phyloP scores from a whole-genome alignment of 139 green algal species.

The Pleodorina starrii region DNA sequence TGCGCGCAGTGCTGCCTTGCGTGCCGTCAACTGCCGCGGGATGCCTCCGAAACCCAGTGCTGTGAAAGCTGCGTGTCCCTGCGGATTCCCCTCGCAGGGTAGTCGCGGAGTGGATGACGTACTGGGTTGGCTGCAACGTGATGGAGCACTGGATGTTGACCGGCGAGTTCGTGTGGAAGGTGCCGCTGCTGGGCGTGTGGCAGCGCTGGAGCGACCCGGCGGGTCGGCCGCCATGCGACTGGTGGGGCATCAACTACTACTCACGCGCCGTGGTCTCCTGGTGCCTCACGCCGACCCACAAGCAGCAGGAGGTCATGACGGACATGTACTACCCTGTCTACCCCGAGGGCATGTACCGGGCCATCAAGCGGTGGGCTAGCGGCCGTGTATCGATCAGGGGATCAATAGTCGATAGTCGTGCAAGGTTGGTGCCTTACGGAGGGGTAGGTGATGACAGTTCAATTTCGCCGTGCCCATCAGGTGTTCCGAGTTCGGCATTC shows the following conservation, averaged over 20 bases:
- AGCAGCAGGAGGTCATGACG: conserved; percentile 82
- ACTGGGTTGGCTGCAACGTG: conserved; percentile 77
- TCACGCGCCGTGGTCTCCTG: conserved; percentile 47
- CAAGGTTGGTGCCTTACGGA: too few relatives aligned
- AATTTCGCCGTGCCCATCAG: too few relatives aligned
- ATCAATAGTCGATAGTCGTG: too few relatives aligned
- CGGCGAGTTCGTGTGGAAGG: conserved; percentile 71
- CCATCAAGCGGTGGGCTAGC: conserved; percentile 47
- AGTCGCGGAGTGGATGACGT: conserved; percentile 71
- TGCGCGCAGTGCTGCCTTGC: too few relatives aligned
- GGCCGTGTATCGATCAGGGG: too few relatives aligned
- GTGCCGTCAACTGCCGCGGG: too few relatives aligned
- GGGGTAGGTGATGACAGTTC: too few relatives aligned
- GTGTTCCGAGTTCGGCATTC: conserved; percentile 63
- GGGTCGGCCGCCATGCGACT: conserved; percentile 72
- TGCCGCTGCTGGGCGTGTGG: conserved; percentile 68
- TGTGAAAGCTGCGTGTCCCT: too few relatives aligned
- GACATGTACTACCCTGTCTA: conserved; percentile 92
- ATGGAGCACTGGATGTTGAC: conserved; percentile 75
- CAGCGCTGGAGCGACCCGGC: conserved; percentile 59
- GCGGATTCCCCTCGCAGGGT: conserved; percentile 33
- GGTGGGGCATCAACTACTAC: conserved; percentile 82
- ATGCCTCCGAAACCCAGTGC: too few relatives aligned
- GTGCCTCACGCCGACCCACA: conserved; percentile 64
- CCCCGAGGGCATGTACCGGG: conserved; percentile 75